Percentiles rank a stretch among this genome's conserved stretches.
These are phyloP conservation scores for Talaromyces ruber DNA, from an alignment of 495 filamentous ascomycete genomes.

Conservation along the genomic window DNA sequence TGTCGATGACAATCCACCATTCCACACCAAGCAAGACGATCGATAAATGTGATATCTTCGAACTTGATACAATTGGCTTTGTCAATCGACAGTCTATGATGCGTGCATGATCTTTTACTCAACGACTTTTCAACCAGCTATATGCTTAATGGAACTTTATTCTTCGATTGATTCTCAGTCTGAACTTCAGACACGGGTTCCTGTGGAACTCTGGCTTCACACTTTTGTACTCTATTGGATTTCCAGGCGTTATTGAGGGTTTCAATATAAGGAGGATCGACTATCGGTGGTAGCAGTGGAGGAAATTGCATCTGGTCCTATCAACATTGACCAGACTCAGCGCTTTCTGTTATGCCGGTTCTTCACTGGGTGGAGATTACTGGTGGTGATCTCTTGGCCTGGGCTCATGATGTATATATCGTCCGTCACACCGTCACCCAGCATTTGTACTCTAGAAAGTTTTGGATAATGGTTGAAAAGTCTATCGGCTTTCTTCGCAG, in stretches of 20 bases:
- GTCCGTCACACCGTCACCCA: not conserved
- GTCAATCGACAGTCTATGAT: slow-evolving; percentile 16
- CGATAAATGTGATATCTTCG: slow-evolving; percentile 13
- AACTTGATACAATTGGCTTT: not conserved
- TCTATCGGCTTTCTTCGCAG: not conserved
- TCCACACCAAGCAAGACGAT: slow-evolving; percentile 32
- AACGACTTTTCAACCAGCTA: not conserved
- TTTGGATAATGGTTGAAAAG: not conserved
- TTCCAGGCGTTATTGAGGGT: not conserved
- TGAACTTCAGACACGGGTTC: not conserved
- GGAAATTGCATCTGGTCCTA: not conserved
- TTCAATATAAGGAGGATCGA: not conserved
- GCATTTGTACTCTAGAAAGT: not conserved
- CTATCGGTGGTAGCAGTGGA: not conserved
- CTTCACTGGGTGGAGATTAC: not conserved
- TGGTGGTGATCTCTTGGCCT: not conserved
- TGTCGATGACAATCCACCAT: slow-evolving; percentile 18
- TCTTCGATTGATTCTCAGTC: not conserved
- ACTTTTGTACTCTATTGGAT: not conserved
- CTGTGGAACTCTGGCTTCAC: not conserved
- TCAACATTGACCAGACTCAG: not conserved
- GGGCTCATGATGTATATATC: not conserved
- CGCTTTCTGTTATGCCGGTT: not conserved
- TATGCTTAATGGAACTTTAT: not conserved
- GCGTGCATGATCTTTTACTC: slow-evolving; percentile 9